Evolutionary conservation across 306 rosid species (phyloP).

Genomic region (Quercus aquifolioides): DNA sequence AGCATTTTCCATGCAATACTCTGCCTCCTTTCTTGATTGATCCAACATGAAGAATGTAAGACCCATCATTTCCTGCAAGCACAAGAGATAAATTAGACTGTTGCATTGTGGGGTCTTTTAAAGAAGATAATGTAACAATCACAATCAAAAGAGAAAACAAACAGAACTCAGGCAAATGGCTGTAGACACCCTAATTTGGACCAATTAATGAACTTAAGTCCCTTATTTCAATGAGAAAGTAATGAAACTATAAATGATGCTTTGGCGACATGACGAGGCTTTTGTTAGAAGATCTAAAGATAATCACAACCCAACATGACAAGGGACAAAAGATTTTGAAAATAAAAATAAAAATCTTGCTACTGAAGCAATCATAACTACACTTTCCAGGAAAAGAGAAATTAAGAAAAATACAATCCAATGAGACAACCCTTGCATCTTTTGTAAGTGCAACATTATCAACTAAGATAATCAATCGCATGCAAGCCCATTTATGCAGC

Average conservation of each 20-base stretch:
- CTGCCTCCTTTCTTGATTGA: slow-evolving; percentile 97
- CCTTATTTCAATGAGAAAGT: too few relatives aligned
- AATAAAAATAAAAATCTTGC: not conserved
- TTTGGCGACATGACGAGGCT: too few relatives aligned
- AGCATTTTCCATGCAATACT: slow-evolving; percentile 98
- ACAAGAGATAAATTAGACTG: slow-evolving; percentile 17
- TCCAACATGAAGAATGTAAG: slow-evolving; percentile 89
- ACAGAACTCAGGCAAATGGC: not conserved
- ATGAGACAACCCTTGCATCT: not conserved
- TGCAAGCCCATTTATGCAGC: not conserved
- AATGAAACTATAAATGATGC: too few relatives aligned
- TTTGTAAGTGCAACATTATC: not conserved
- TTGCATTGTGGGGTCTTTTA: slow-evolving; percentile 1
- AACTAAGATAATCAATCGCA: too few relatives aligned
- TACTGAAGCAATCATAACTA: not conserved
- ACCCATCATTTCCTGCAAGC: slow-evolving; percentile 95
- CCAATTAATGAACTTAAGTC: too few relatives aligned
- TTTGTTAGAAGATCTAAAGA: not conserved
- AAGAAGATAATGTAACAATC: slow-evolving; percentile 5
- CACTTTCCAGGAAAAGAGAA: not conserved
- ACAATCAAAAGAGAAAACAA: not conserved
- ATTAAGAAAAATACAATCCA: not conserved
- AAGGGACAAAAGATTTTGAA: not conserved
- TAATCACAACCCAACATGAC: not conserved
- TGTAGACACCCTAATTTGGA: not conserved